phyloP scores from a whole-genome alignment of 192 early-diverging fungal species.

The Backusella circina region DNA sequence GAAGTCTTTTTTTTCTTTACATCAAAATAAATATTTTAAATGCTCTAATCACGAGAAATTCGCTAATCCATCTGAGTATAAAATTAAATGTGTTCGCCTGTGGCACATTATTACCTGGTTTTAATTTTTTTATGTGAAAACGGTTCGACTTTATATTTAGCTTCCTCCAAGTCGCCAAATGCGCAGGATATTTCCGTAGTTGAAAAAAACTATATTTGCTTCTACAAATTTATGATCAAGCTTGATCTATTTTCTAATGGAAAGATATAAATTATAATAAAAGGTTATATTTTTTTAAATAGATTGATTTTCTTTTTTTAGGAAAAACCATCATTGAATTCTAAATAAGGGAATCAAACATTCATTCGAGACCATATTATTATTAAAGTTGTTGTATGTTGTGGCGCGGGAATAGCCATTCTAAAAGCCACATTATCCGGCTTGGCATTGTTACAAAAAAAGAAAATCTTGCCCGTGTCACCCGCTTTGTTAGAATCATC shows the following conservation, averaged over 20 bases:
- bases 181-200: no score
- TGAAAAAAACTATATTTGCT: no score
- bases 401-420: slow-evolving; percentile 11
- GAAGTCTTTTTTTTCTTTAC: not conserved
- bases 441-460: slow-evolving; percentile 22
- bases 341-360: not conserved
- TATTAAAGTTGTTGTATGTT: not conserved
- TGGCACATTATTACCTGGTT: not conserved
- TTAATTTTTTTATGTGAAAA: not conserved
- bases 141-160: no score
- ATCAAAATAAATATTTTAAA: no score
- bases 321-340: not conserved
- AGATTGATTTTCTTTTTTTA: not conserved
- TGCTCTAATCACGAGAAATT: no score
- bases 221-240: no score
- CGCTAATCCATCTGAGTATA: not conserved
- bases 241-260: no score
- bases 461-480: slow-evolving; percentile 19
- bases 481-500: not conserved
- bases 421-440: slow-evolving; percentile 15
- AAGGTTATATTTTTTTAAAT: not conserved
- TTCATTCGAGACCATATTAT: not conserved
- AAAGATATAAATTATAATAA: not conserved
- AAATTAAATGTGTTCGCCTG: not conserved
- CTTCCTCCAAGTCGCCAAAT: no score